phyloP scores from a whole-genome alignment of 108 stramenopile genomes.

The Skeletonema grethae region DNA sequence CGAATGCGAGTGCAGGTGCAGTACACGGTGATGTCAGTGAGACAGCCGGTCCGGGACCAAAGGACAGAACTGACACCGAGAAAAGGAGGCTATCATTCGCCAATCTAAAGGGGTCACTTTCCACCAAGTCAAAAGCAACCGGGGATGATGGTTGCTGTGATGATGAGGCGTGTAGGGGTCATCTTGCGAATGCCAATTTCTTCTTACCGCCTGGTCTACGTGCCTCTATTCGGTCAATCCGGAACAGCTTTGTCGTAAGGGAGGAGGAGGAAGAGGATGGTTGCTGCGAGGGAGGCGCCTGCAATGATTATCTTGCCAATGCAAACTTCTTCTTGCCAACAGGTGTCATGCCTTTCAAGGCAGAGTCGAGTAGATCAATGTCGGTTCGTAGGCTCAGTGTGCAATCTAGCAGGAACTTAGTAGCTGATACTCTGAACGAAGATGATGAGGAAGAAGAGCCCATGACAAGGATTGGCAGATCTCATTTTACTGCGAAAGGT shows the following conservation, averaged over 20 bases:
- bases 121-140: too few relatives aligned
- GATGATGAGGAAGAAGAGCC: background rate
- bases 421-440: background rate
- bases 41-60: too few relatives aligned
- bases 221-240: background rate
- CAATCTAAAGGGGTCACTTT: too few relatives aligned
- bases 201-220: conserved; percentile 1
- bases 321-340: background rate
- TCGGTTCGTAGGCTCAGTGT: background rate
- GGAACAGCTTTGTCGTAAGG: background rate
- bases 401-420: background rate
- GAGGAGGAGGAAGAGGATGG: background rate
- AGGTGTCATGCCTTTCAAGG: background rate
- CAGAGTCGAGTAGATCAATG: background rate
- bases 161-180: background rate
- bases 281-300: background rate
- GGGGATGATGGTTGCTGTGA: background rate
- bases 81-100: too few relatives aligned
- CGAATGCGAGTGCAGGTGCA: too few relatives aligned
- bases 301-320: background rate
- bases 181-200: background rate
- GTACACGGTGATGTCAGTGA: too few relatives aligned
- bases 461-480: conserved; percentile 30
- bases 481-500: conserved; percentile 42
- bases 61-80: too few relatives aligned